These are phyloP conservation scores for Epichloe gansuensis DNA, from an alignment of 2,329 filamentous ascomycete genomes.

Conservation along the genomic window DNA sequence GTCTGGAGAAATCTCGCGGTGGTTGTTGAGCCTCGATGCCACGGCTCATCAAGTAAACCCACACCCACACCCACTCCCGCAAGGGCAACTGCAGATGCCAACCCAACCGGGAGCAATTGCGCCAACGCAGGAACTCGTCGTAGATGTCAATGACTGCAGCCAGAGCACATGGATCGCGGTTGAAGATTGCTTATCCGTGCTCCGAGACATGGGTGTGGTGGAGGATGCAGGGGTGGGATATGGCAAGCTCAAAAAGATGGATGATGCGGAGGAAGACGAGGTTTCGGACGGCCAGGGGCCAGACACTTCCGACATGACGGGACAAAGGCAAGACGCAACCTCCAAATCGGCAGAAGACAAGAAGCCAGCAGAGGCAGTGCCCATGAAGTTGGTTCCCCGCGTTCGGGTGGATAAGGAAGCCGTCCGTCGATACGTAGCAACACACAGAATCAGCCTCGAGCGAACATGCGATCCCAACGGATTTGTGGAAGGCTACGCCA, in stretches of 20 bases:
- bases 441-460: constrained; percentile 48
- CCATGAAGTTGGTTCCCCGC: constrained; percentile 25
- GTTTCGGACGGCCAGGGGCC: neutral
- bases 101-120: neutral
- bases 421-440: constrained; percentile 53
- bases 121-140: constrained; percentile 29
- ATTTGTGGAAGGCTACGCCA: constrained; percentile 56
- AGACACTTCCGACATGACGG: neutral
- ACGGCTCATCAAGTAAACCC: constrained; percentile 7
- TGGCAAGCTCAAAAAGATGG: constrained; percentile 19
- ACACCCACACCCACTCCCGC: neutral
- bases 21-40: constrained; percentile 36
- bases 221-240: constrained; percentile 40
- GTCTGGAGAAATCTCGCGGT: constrained; percentile 72
- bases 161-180: constrained; percentile 68
- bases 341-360: neutral
- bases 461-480: constrained; percentile 60
- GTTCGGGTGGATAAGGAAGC: constrained; percentile 41
- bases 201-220: constrained; percentile 69
- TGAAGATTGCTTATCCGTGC: constrained; percentile 68
- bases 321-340: neutral
- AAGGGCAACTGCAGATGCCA: neutral
- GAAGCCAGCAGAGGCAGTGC: neutral
- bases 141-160: constrained; percentile 60
- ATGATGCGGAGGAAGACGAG: constrained; percentile 6